Conservation (phyloP, 1,139 yeast species). For the Nakaseomyces uthaithaninus region DNA sequence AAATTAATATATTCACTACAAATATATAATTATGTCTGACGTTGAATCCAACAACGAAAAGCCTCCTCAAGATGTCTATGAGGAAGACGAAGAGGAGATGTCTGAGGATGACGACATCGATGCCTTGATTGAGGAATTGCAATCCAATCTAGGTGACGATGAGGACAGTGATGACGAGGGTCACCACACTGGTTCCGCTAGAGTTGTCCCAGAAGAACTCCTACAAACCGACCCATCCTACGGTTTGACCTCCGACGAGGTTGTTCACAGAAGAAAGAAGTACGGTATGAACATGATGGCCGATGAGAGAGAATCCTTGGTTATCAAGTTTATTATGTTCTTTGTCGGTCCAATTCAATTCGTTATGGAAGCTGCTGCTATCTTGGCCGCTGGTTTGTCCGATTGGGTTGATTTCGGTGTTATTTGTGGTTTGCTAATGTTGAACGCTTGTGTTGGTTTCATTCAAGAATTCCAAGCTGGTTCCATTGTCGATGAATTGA, state of each 20-base stretch:
- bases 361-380: conserved; percentile 98
- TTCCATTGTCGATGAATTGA: conserved; percentile 89
- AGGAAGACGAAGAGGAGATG: conserved; percentile 6
- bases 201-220: conserved; percentile 82
- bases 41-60: conserved; percentile 8
- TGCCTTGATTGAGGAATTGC: conserved; percentile 80
- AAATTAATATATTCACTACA: background rate
- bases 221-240: conserved; percentile 76
- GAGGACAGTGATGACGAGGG: conserved; percentile 40
- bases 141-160: conserved; percentile 67
- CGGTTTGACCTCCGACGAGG: conserved; percentile 82
- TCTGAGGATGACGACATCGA: conserved; percentile 74
- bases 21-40: conserved; percentile 7
- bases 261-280: conserved; percentile 80
- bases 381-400: conserved; percentile 94
- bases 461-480: conserved; percentile 97
- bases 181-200: conserved; percentile 35
- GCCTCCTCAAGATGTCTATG: conserved; percentile 7
- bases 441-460: conserved; percentile 94
- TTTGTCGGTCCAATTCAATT: conserved; percentile 97
- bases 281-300: conserved; percentile 92
- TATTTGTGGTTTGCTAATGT: conserved; percentile 76
- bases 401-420: conserved; percentile 99
- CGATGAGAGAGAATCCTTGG: conserved; percentile 79
- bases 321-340: conserved; percentile 82